Conservation (phyloP, 225 moss, liverwort and hornwort species). For the Marchantia paleacea region DNA sequence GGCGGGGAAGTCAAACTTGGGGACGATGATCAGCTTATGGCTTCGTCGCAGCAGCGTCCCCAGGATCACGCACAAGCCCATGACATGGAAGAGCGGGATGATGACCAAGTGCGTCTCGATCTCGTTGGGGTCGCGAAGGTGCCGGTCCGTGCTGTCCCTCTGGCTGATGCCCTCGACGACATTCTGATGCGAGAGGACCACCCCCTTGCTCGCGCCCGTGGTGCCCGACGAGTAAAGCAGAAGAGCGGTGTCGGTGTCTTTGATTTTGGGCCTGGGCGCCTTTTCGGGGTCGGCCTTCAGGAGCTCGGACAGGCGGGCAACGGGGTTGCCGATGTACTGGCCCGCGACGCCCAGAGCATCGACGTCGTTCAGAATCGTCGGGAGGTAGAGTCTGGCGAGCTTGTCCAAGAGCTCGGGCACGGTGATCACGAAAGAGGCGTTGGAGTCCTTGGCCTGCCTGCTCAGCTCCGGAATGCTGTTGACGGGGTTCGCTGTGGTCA, state of each 20-base stretch:
- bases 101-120: slow-evolving; percentile 26
- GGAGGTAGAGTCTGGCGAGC: slow-evolving; percentile 36
- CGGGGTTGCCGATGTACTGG: neutral
- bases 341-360: slow-evolving; percentile 11
- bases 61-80: slow-evolving; percentile 44
- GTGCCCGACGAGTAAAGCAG: slow-evolving; percentile 83
- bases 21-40: slow-evolving; percentile 44
- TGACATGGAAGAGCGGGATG: slow-evolving; percentile 72
- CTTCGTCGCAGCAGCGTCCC: slow-evolving; percentile 26
- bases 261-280: slow-evolving; percentile 39
- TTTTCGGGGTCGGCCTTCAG: slow-evolving; percentile 34
- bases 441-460: slow-evolving; percentile 28
- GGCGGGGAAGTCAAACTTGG: slow-evolving; percentile 53
- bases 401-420: slow-evolving; percentile 36
- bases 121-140: neutral
- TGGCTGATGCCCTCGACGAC: slow-evolving; percentile 39
- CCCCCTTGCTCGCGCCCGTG: slow-evolving; percentile 74
- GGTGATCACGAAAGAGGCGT: slow-evolving; percentile 46
- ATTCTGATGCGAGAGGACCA: slow-evolving; percentile 64
- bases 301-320: slow-evolving; percentile 48
- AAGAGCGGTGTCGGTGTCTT: slow-evolving; percentile 46
- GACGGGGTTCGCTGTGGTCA: slow-evolving; percentile 30
- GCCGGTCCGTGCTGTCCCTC: neutral
- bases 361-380: slow-evolving; percentile 52
- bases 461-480: slow-evolving; percentile 27